These are phyloP conservation scores for Podila epigama DNA, from an alignment of 192 early-diverging fungal genomes.

Conservation along the genomic window DNA sequence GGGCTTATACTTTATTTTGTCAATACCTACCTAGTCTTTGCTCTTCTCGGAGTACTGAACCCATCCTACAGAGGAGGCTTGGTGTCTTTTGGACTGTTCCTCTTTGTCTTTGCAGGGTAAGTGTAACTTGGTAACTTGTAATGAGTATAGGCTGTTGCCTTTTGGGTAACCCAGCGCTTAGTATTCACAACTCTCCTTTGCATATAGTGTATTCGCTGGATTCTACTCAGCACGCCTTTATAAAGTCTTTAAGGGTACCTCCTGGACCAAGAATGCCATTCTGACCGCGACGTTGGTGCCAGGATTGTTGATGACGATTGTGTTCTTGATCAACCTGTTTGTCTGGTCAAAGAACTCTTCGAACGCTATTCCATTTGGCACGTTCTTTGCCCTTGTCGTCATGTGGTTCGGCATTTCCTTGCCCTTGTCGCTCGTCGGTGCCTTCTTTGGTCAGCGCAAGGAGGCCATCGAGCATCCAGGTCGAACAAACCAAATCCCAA, in stretches of 20 bases:
- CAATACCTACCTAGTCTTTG: constrained; percentile 44
- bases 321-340: constrained; percentile 85
- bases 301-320: constrained; percentile 62
- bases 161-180: too few relatives aligned
- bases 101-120: constrained; percentile 64
- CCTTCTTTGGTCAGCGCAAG: constrained; percentile 85
- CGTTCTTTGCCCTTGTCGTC: constrained; percentile 76
- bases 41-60: constrained; percentile 65
- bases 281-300: constrained; percentile 69
- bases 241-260: constrained; percentile 70
- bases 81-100: constrained; percentile 59
- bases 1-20: background rate
- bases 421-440: constrained; percentile 84
- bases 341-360: constrained; percentile 88
- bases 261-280: constrained; percentile 74
- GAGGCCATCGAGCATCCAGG: constrained; percentile 85
- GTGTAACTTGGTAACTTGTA: background rate
- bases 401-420: constrained; percentile 85
- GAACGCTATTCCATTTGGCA: constrained; percentile 89
- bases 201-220: constrained; percentile 59
- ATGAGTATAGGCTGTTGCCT: too few relatives aligned
- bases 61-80: constrained; percentile 73
- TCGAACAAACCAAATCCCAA: constrained; percentile 90
- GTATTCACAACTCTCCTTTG: too few relatives aligned
- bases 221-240: constrained; percentile 78